phyloP scores from a whole-genome alignment of 2,329 filamentous ascomycete species.

The Fusarium keratoplasticum region DNA sequence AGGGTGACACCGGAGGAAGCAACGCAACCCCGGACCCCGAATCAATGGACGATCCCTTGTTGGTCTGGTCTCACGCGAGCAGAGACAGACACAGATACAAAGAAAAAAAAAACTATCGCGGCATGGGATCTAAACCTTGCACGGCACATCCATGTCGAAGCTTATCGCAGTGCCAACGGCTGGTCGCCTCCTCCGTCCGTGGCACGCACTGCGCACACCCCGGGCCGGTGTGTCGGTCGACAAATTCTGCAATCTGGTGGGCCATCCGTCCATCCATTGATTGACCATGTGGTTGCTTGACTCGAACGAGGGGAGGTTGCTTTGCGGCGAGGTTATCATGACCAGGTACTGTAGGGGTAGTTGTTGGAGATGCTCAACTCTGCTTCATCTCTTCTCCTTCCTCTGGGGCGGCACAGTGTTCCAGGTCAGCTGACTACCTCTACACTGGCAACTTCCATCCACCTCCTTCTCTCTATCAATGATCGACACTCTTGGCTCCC shows the following conservation, averaged over 20 bases:
- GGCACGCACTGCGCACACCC: neutral
- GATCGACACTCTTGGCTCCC: neutral
- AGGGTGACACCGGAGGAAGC: neutral
- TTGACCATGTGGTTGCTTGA: neutral
- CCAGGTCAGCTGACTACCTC: neutral
- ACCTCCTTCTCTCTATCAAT: neutral
- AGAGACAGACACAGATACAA: neutral
- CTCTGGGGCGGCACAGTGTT: neutral
- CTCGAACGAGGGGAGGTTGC: neutral
- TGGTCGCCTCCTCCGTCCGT: neutral
- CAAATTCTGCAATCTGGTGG: conserved; percentile 1
- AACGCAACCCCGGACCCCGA: neutral
- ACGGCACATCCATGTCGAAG: neutral
- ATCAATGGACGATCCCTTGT: conserved; percentile 6
- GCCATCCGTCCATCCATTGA: neutral
- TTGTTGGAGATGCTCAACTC: neutral
- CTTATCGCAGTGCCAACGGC: conserved; percentile 3
- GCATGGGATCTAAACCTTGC: neutral
- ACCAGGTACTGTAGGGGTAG: neutral
- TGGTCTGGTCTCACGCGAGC: conserved; percentile 5
- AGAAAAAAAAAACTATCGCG: neutral
- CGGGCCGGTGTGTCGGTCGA: neutral
- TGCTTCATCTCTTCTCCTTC: neutral
- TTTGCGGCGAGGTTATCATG: neutral
- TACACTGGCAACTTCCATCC: neutral